phyloP scores from a whole-genome alignment of 345 rosid genomes.

The Citrus sp. region DNA sequence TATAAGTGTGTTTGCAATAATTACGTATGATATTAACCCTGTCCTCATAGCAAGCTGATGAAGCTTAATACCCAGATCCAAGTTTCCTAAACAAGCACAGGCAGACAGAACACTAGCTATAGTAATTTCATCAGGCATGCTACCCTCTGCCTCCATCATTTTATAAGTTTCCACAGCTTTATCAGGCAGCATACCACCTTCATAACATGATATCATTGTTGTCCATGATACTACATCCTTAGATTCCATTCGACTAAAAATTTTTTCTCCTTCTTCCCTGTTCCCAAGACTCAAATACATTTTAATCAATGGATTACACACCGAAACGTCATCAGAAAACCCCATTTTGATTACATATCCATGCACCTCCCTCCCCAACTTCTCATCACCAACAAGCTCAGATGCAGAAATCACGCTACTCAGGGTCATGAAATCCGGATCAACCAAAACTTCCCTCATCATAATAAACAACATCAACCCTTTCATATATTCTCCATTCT shows the following conservation, averaged over 20 bases:
- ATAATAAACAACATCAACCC: constrained; percentile 61
- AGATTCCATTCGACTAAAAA: constrained; percentile 53
- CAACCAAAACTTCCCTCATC: constrained; percentile 64
- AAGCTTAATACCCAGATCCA: constrained; percentile 51
- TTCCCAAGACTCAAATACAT: constrained; percentile 54
- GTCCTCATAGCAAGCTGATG: constrained; percentile 59
- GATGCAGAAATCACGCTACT: constrained; percentile 72
- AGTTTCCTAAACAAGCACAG: constrained; percentile 57
- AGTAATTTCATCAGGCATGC: constrained; percentile 63
- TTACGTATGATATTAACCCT: constrained; percentile 49
- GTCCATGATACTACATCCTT: constrained; percentile 87
- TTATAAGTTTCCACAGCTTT: constrained; percentile 55
- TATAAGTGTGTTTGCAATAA: constrained; percentile 65
- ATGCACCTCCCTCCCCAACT: constrained; percentile 63
- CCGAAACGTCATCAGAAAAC: constrained; percentile 44
- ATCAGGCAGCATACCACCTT: constrained; percentile 43
- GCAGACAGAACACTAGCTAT: constrained; percentile 66
- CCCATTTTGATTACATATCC: constrained; percentile 53
- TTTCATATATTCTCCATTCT: constrained; percentile 62
- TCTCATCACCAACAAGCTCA: constrained; percentile 57
- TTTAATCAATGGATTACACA: constrained; percentile 68
- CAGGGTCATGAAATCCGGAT: constrained; percentile 87
- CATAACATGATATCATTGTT: constrained; percentile 78
- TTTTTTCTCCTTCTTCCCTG: constrained; percentile 53
- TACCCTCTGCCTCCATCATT: constrained; percentile 53